These are phyloP conservation scores for Septoria petroselini DNA, from an alignment of 2,329 filamentous ascomycete genomes.

Conservation along the genomic window DNA sequence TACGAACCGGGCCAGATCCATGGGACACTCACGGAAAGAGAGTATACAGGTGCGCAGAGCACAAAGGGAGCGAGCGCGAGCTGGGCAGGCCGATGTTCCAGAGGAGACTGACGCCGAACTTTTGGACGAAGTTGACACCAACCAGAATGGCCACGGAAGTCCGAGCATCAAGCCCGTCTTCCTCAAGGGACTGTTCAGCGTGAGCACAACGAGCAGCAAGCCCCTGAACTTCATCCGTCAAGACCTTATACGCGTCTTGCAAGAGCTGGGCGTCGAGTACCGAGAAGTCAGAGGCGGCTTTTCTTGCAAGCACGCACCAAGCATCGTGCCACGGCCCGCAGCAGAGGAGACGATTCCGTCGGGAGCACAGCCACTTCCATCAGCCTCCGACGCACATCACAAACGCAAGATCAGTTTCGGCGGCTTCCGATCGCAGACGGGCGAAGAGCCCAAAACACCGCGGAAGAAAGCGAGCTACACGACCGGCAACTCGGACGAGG, in stretches of 20 bases:
- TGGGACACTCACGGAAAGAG: conserved; percentile 84
- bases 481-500: conserved; percentile 57
- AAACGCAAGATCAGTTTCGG: conserved; percentile 81
- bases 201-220: conserved; percentile 92
- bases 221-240: conserved; percentile 79
- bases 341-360: conserved; percentile 41
- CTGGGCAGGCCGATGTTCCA: conserved; percentile 65
- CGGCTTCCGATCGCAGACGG: conserved; percentile 61
- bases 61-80: conserved; percentile 52
- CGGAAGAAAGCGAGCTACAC: conserved; percentile 73
- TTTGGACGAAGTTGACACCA: conserved; percentile 52
- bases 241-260: conserved; percentile 87
- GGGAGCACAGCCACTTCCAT: conserved; percentile 56
- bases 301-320: conserved; percentile 80
- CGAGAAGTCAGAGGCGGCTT: conserved; percentile 92
- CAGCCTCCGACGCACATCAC: conserved; percentile 54
- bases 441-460: conserved; percentile 54
- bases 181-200: conserved; percentile 93
- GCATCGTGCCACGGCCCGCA: conserved; percentile 73
- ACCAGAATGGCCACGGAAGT: conserved; percentile 53
- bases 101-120: conserved; percentile 88
- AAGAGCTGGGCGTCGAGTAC: conserved; percentile 84
- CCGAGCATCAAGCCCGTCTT: conserved; percentile 86
- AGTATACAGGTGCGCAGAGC: conserved; percentile 85
- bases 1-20: conserved; percentile 74